Percentiles rank a stretch among this genome's conserved stretches.
Conservation (phyloP, 2,329 filamentous ascomycete genomes). For the Pezicula carpinea region DNA sequence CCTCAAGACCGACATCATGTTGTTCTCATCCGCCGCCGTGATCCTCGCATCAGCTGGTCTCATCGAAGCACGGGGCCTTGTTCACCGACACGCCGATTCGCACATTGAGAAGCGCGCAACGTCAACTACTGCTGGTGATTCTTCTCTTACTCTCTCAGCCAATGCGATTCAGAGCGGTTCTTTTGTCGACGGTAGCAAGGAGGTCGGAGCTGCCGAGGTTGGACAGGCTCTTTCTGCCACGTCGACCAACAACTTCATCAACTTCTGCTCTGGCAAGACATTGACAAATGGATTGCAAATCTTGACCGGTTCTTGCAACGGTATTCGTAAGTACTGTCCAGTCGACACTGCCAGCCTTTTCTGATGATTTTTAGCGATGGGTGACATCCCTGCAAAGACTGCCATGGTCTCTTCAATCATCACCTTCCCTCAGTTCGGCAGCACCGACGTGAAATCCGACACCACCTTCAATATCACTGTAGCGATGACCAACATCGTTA, state of each 20-base stretch:
- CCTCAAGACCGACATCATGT: slow-evolving; percentile 16
- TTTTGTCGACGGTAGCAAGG: slow-evolving; percentile 19
- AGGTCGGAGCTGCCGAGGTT: slow-evolving; percentile 18
- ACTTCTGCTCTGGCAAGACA: slow-evolving; percentile 30
- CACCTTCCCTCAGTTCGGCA: slow-evolving; percentile 16
- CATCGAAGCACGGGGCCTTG: slow-evolving; percentile 14
- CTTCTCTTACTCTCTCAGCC: slow-evolving; percentile 13
- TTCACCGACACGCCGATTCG: slow-evolving; percentile 11
- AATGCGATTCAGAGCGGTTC: slow-evolving; percentile 26
- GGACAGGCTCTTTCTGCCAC: slow-evolving; percentile 23
- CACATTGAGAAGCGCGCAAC: slow-evolving; percentile 3
- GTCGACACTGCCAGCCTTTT: background rate
- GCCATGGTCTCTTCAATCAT: slow-evolving; percentile 19
- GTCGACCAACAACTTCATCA: slow-evolving; percentile 30
- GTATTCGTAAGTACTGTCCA: slow-evolving; percentile 25
- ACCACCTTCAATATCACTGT: slow-evolving; percentile 26
- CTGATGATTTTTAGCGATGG: slow-evolving; percentile 27
- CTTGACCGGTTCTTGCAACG: slow-evolving; percentile 56
- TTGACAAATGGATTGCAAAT: slow-evolving; percentile 59
- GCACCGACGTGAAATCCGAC: slow-evolving; percentile 8
- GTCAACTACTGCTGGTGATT: background rate
- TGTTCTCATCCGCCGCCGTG: slow-evolving; percentile 16
- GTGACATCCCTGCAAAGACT: slow-evolving; percentile 22
- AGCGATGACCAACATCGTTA: slow-evolving; percentile 29
- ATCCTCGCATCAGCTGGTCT: slow-evolving; percentile 20